Evolutionary conservation across 1,284 basidiomycete species (phyloP), one percentile per base, ranked within the genome.

Genomic region (Ganoderma lucidum): DNA sequence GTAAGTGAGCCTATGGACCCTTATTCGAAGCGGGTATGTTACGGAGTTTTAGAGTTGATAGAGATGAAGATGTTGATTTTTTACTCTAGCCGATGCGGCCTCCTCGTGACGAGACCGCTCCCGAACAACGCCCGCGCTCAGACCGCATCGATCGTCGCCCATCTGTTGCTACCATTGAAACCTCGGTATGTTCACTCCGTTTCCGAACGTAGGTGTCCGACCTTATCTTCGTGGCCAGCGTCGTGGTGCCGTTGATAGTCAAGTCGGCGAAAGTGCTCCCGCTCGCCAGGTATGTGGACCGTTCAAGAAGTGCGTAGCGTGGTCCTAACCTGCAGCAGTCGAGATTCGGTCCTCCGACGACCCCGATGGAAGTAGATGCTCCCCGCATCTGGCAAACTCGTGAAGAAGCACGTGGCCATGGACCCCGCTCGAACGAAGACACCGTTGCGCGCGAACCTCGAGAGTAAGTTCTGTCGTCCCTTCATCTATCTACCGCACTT

Each of bases 131-230:
- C 41, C 35, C 55, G 19, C 70, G 65, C 39, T 32, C 8, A 19
- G 70, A 73, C 15, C 69, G 67, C 23, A 60, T 19, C 28, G 70
- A 48, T n/a, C 68, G 66, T 30, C 72, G 68, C 23, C 37, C 48
- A 5, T 71, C 68, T 6, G 56, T 71, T 41, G 59, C 45, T 12
- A 53, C 62, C 45, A 62, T 63, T n/a, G 72, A 66, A 8, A 28
- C 65, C 30, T 37, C 45, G 41, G 72, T 73, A 67, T 19, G 70
- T 68, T 39, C 19, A 51, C 58, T 62, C 30, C 6, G 55, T 28
- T 19, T 44, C 59, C 17, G 5, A 39, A 14, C 17, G 28, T 41
- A 56, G 19, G 60, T 15, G 23, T 14, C 44, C 53, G 0, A 17
- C 8, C n/a, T 60, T 3, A 41, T 19, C 2, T 59, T 32, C 42